These are phyloP conservation scores for Panicum miliaceum DNA, from an alignment of 176 grass and related monocot genomes.

Conservation along the genomic window DNA sequence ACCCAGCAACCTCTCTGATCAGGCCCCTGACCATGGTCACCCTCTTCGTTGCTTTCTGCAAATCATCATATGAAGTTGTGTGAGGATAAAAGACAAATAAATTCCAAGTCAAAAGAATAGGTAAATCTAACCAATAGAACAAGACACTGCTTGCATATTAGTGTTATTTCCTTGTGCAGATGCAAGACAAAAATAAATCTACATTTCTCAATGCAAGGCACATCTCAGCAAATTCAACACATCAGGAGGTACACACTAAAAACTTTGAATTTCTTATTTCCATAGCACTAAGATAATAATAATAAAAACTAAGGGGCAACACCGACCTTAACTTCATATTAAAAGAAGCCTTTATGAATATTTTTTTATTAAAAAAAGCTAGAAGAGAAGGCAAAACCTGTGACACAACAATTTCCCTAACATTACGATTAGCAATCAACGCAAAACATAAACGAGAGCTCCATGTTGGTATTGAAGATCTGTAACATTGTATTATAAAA, in stretches of 20 bases:
- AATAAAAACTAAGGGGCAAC: too few species aligned
- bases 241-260: not conserved
- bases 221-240: not conserved
- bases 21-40: conserved; percentile 54
- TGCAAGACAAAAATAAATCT: not conserved
- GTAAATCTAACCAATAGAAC: not conserved
- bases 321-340: too few species aligned
- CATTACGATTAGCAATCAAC: not conserved
- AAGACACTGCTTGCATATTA: not conserved
- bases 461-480: not conserved
- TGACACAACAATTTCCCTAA: not conserved
- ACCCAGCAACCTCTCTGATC: conserved; percentile 69
- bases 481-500: not conserved
- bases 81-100: not conserved
- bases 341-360: not conserved
- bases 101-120: not conserved
- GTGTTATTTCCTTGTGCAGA: not conserved
- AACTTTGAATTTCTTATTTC: not conserved
- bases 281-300: too few species aligned
- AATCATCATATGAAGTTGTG: not conserved
- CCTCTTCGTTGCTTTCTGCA: conserved; percentile 61
- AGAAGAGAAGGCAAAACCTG: not conserved
- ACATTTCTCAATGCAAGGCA: not conserved
- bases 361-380: not conserved
- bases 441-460: not conserved